phyloP scores from a whole-genome alignment of 371 early-diverging fungal species.

The Mucor saturninus region DNA sequence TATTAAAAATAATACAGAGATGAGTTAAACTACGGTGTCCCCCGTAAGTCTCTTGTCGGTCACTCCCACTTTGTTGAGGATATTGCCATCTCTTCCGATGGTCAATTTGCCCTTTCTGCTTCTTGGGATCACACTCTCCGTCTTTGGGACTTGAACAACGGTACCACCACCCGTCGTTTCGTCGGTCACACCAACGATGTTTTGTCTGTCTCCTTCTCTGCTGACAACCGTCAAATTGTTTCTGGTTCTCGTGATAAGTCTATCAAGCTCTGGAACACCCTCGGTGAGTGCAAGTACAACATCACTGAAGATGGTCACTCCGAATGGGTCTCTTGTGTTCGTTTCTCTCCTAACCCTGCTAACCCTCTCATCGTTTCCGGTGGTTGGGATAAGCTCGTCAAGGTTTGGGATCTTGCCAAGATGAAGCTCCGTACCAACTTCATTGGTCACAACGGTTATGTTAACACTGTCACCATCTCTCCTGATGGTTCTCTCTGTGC shows the following conservation, averaged over 20 bases:
- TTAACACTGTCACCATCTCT: conserved; percentile 97
- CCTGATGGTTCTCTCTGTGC: conserved; percentile 99
- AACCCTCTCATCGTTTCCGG: conserved; percentile 97
- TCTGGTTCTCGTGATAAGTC: conserved; percentile 97
- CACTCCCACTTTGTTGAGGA: conserved; percentile 99
- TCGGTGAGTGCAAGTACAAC: conserved; percentile 99
- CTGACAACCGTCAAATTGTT: conserved; percentile 98
- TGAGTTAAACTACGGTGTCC: conserved; percentile 89
- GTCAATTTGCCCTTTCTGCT: conserved; percentile 96
- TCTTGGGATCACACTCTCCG: conserved; percentile 99
- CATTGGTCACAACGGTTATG: conserved; percentile 97
- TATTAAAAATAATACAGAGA: conserved; percentile 55
- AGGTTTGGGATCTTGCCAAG: conserved; percentile 99
- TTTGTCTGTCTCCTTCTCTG: conserved; percentile 97
- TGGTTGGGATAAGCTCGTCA: conserved; percentile 99
- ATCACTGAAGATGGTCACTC: conserved; percentile 93
- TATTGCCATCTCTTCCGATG: conserved; percentile 96
- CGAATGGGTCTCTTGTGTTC: conserved; percentile 98
- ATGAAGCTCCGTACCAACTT: conserved; percentile 98
- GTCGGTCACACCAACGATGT: conserved; percentile 98
- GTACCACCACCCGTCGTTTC: conserved; percentile 93
- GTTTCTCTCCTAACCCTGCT: conserved; percentile 98
- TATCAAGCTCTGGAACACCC: conserved; percentile 99
- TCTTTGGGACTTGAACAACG: conserved; percentile 96
- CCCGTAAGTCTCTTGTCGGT: conserved; percentile 88